Evolutionary conservation across 441 rosid species (phyloP).

Genomic region (Omphalea diandra): DNA sequence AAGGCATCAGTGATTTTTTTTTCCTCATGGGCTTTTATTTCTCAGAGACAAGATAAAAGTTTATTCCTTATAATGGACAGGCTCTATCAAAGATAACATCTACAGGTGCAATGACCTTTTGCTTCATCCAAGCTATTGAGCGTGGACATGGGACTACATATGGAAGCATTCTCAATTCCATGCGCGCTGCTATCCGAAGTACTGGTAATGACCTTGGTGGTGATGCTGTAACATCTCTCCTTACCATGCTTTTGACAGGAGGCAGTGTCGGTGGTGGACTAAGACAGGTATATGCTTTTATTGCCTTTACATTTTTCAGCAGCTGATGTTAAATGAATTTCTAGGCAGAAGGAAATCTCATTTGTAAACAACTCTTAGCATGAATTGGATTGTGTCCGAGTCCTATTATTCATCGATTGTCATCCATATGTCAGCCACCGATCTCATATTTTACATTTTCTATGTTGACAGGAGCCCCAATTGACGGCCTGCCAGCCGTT

Average conservation of each 20-base stretch:
- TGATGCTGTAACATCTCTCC: constrained; percentile 66
- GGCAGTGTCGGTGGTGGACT: constrained; percentile 65
- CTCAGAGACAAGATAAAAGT: constrained; percentile 4
- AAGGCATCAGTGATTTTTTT: not conserved
- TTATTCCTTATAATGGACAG: constrained; percentile 34
- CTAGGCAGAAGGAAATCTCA: not conserved
- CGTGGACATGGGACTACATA: constrained; percentile 67
- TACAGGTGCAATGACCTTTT: constrained; percentile 94
- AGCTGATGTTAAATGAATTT: not conserved
- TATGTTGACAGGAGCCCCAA: constrained; percentile 70
- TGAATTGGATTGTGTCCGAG: not conserved
- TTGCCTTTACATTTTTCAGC: not conserved
- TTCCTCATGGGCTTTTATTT: not conserved
- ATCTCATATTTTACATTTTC: constrained; percentile 11
- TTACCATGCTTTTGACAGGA: constrained; percentile 77
- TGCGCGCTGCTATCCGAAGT: constrained; percentile 70
- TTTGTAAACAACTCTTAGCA: not conserved
- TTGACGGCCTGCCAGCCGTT: constrained; percentile 72
- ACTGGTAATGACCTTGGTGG: constrained; percentile 44
- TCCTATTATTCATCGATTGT: not conserved
- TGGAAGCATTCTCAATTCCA: constrained; percentile 75
- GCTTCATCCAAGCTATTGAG: constrained; percentile 92
- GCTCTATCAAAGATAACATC: constrained; percentile 82
- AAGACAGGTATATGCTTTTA: constrained; percentile 50
- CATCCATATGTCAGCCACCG: not conserved